A percentile compares a stretch with the other conserved stretches of the same genome.
Evolutionary conservation across 2,329 filamentous ascomycete genomes (phyloP).

Genomic region (Alternaria angustiovoidea): DNA sequence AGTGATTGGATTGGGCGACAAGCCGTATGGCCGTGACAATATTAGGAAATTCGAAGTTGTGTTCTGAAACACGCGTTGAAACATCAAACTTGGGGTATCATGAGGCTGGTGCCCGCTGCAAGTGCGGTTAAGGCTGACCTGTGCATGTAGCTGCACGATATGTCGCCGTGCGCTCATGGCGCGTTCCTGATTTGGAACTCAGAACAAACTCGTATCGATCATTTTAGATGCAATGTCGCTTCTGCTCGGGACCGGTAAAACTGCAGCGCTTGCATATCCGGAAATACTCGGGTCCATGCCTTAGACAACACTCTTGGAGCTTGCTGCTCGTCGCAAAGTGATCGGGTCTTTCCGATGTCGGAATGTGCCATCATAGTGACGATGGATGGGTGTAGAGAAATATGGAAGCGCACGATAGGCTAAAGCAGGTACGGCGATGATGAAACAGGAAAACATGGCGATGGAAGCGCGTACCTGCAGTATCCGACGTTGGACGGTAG

Average conservation of each 20-base stretch:
- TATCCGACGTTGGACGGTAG: neutral
- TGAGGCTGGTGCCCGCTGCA: constrained; percentile 15
- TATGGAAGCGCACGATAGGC: neutral
- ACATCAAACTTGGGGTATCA: constrained; percentile 5
- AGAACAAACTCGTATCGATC: neutral
- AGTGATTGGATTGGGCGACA: constrained; percentile 7
- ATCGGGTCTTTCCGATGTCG: neutral
- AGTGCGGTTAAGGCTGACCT: constrained; percentile 17
- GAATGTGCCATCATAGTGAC: neutral
- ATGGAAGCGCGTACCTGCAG: constrained; percentile 16
- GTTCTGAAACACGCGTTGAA: constrained; percentile 8
- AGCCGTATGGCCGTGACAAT: neutral
- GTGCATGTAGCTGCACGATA: constrained; percentile 6
- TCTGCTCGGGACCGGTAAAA: neutral
- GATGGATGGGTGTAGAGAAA: neutral
- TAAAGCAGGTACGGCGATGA: constrained; percentile 21
- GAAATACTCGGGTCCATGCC: neutral
- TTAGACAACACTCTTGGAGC: neutral
- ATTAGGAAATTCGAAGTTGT: neutral
- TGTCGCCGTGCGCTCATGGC: constrained; percentile 1
- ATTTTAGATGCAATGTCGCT: neutral
- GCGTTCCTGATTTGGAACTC: constrained; percentile 5
- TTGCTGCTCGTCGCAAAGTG: neutral
- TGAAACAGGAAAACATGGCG: constrained; percentile 5
- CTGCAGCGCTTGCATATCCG: neutral